Evolutionary conservation across 208 protist genomes (phyloP).

Genomic region (Leishmania martiniquensis): DNA sequence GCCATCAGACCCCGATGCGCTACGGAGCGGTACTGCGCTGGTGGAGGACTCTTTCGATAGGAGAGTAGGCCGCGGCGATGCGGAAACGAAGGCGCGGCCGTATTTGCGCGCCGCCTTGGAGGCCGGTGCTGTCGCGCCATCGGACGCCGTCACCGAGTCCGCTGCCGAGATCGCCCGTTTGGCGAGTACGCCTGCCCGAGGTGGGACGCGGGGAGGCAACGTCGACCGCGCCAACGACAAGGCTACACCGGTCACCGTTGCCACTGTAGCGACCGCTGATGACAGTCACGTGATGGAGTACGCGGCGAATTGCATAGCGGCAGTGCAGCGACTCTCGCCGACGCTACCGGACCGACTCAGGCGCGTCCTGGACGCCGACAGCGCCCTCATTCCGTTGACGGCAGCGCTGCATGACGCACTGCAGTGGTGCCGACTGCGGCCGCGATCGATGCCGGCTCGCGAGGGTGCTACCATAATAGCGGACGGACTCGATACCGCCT

Average conservation of each 20-base stretch:
- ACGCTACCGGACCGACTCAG: constrained; percentile 10
- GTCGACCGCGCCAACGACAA: background rate
- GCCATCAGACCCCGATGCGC: background rate
- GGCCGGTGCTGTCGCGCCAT: background rate
- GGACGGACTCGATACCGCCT: background rate
- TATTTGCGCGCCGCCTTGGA: background rate
- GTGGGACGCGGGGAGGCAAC: background rate
- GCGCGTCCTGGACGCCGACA: background rate
- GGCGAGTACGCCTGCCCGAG: background rate
- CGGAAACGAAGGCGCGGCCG: background rate
- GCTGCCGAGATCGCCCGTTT: background rate
- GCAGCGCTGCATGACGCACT: constrained; percentile 23
- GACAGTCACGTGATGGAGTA: background rate
- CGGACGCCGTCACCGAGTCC: background rate
- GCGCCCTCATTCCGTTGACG: constrained; percentile 5
- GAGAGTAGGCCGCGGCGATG: background rate
- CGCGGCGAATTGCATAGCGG: background rate
- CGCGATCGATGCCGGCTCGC: constrained; percentile 2
- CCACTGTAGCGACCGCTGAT: background rate
- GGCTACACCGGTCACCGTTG: background rate
- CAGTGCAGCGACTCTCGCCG: background rate
- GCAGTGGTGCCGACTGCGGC: constrained; percentile 26
- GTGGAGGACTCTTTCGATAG: background rate
- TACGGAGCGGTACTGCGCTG: background rate
- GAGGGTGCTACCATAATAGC: background rate